Evolutionary conservation across 768 basidiomycete genomes (phyloP), one percentile per base, ranked within the genome.

Genomic region (Lentinula sp.): DNA sequence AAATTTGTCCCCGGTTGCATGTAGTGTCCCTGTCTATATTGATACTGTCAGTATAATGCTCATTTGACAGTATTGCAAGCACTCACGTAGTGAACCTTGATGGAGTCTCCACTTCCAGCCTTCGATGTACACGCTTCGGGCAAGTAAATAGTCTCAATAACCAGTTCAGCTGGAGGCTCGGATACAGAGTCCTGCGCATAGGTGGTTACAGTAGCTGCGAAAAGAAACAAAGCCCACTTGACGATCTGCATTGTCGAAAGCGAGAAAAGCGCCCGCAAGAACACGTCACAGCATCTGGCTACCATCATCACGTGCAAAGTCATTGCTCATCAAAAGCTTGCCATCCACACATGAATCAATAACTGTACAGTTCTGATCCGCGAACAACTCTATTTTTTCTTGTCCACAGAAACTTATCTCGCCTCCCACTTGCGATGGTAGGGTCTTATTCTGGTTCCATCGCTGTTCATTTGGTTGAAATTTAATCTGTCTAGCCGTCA

Each of bases 61-160:
- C 15, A 8, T 4, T 32, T 8, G 9, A 35, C 2, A 31, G 49
- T 31, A 48, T 40, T 37, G 35, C 21, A 43, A 15, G 13, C 35
- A 71, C 74, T 57, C 71, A 93, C 91, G 67, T 93, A 93, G 81
- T 93, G 92, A 54, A 93, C 88, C 64, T 81, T 67, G 63, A 93
- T 80, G 23, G 70, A 65, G 69, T 92, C 89, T 0, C 87, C 89
- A 48, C 78, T 83, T 68, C 72, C 67, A 1, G 88, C 84, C 66
- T 79, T 84, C 35, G 72, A 62, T 1, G 74, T 52, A 68, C 91
- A 92, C 48, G 78, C 75, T 1, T 79, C 76, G 1, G 91, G 91
- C 62, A 73, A 68, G 66, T 74, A 81, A 0, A 84, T 87, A 34
- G 82, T 83, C 37, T 90, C 83, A 23, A 91, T 85, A 45, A 76